Base-by-base conservation (phyloP, 2,329 filamentous ascomycete species). In the Colletotrichum sp. region DNA sequence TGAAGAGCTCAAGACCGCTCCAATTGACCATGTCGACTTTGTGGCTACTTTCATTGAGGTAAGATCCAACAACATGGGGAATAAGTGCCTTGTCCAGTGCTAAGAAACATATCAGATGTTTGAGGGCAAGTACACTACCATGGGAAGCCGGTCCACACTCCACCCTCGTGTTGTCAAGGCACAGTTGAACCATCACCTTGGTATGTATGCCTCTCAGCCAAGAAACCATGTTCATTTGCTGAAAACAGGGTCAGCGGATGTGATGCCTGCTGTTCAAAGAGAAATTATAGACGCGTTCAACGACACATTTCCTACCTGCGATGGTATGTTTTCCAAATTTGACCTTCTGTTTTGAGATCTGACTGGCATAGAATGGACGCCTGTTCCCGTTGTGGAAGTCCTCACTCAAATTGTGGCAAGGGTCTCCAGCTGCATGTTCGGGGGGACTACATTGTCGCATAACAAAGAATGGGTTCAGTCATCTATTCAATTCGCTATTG, bases 401-500 rank as follows among this genome's bases (percentile, higher is more conserved):
- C 75, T 83, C 30, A 79, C 78, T 3, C 73, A 79, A 16, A 79
- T 83, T 21, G 80, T 83, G 9, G 80, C 80, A n/a, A 78, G 81
- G 18, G 80, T 79, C 4, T 82, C 82, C 1, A 80, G 76, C 67
- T 76, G 81, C 39, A 83, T 83, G 80, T 83, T 83, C 8, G 80
- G 78, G 7, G 81, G 81, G 1, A 78, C 68, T 9, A 60, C 59
- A 9, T 75, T 83, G 6, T 78, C 76, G 10, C 71, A 71, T 3
- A 82, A 84, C 60, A 79, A 82, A 9, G 78, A 82, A 49, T 85
- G 83, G 80, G 74, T 85, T 1, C 30, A 81, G 8, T 73, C 81
- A 9, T 78, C 81, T 2, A 81, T 82, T 21, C 65, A 77, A 34
- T 85, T 82, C 65, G 79, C 83, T 1, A 74, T 78, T 7, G 80